Conservation (phyloP, 768 basidiomycete species). For the Exidia glandulosa region DNA sequence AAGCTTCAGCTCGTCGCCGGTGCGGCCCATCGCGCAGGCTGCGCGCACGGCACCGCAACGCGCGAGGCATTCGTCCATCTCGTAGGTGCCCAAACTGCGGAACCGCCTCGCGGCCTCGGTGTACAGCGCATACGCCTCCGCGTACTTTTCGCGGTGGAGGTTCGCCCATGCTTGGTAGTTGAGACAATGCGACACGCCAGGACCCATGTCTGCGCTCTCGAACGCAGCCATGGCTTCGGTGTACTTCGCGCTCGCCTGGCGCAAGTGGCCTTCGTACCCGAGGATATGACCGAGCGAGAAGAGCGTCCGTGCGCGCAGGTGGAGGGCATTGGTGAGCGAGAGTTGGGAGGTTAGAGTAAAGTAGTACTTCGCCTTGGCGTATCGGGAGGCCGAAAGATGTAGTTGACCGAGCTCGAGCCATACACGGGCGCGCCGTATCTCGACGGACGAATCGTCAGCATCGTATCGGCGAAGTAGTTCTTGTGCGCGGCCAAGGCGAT, state of each 20-base stretch:
- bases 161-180: background rate
- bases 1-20: background rate
- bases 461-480: background rate
- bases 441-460: background rate
- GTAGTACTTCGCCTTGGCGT: background rate
- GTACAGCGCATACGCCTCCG: background rate
- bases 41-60: background rate
- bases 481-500: background rate
- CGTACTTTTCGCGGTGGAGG: background rate
- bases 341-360: background rate
- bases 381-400: background rate
- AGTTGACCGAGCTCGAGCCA: background rate
- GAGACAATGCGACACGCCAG: background rate
- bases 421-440: background rate
- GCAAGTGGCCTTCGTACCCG: background rate
- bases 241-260: background rate
- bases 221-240: background rate
- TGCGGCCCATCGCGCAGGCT: background rate
- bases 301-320: background rate
- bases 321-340: background rate
- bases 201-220: background rate
- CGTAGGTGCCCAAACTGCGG: background rate
- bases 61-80: background rate
- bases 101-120: background rate
- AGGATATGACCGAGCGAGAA: background rate